Conservation (phyloP, 805 yeast genomes). For the Candida quercuum region DNA sequence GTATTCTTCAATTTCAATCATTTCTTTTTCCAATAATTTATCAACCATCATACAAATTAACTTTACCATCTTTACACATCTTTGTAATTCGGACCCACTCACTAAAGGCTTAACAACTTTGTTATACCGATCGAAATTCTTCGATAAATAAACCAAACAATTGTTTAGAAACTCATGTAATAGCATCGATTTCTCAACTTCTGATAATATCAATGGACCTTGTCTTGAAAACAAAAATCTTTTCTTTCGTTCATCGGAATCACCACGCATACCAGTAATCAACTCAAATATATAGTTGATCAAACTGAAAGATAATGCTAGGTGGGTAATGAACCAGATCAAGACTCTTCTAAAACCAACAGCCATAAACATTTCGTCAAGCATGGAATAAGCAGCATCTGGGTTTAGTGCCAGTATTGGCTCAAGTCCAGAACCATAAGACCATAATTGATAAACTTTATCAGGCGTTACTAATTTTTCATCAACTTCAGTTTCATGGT, state of each 20-base stretch:
- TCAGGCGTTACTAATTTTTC: constrained; percentile 39
- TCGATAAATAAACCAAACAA: constrained; percentile 38
- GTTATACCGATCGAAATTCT: constrained; percentile 23
- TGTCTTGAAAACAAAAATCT: constrained; percentile 45
- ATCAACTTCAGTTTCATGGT: constrained; percentile 18
- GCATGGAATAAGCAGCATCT: constrained; percentile 44
- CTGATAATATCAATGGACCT: constrained; percentile 49
- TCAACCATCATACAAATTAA: constrained; percentile 60
- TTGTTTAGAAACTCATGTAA: constrained; percentile 66
- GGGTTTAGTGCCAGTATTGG: constrained; percentile 47
- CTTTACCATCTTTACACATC: constrained; percentile 37
- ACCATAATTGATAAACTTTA: constrained; percentile 41
- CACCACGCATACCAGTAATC: constrained; percentile 52
- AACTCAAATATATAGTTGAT: constrained; percentile 63
- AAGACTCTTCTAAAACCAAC: constrained; percentile 56
- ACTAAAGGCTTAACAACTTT: constrained; percentile 16
- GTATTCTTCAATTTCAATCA: constrained; percentile 47
- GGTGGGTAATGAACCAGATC: constrained; percentile 64
- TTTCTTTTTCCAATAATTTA: constrained; percentile 39
- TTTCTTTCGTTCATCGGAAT: constrained; percentile 14
- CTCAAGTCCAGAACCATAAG: constrained; percentile 42
- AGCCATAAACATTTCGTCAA: constrained; percentile 71
- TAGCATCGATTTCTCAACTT: constrained; percentile 59
- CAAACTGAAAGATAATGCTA: constrained; percentile 47
- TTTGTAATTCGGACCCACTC: constrained; percentile 20